phyloP scores from a whole-genome alignment of 1,284 basidiomycete genomes.

The Sanghuangporus weigelae region DNA sequence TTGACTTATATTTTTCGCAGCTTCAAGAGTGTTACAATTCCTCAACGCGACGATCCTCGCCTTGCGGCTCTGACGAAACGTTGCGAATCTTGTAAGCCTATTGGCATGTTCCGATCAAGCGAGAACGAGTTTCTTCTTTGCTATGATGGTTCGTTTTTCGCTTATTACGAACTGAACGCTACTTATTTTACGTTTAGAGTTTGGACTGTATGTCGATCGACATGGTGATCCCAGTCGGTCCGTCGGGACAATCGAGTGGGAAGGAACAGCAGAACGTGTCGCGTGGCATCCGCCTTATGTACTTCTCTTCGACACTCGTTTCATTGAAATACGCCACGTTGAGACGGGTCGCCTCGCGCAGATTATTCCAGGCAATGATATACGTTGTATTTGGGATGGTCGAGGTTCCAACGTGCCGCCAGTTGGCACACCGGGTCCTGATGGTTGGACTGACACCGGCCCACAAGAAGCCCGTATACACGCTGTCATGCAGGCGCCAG shows the following conservation, averaged over 20 bases:
- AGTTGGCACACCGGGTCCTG: conserved; percentile 34
- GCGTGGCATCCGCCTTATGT: conserved; percentile 88
- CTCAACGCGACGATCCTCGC: conserved; percentile 70
- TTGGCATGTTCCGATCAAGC: conserved; percentile 88
- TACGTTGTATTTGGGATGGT: conserved; percentile 87
- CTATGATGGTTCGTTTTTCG: conserved; percentile 69
- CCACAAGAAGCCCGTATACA: conserved; percentile 71
- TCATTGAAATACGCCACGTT: conserved; percentile 90
- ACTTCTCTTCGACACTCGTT: conserved; percentile 85
- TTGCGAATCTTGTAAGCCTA: conserved; percentile 76
- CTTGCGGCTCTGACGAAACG: conserved; percentile 72
- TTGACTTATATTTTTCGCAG: conserved; percentile 32
- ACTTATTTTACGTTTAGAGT: conserved; percentile 48
- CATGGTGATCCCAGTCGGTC: conserved; percentile 80
- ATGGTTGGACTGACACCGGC: conserved; percentile 40
- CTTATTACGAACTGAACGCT: not conserved
- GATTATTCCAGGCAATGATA: conserved; percentile 79
- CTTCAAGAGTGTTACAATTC: conserved; percentile 86
- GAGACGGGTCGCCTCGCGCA: conserved; percentile 83
- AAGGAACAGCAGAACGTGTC: conserved; percentile 83
- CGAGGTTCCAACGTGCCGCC: conserved; percentile 46
- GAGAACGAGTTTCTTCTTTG: conserved; percentile 91
- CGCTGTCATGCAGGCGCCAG: conserved; percentile 63
- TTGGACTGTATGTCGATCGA: conserved; percentile 86
- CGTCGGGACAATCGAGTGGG: conserved; percentile 86